Evolutionary conservation across 768 basidiomycete species (phyloP), one percentile per base, ranked within the genome.

Genomic region (Stropharia rugosoannulata): DNA sequence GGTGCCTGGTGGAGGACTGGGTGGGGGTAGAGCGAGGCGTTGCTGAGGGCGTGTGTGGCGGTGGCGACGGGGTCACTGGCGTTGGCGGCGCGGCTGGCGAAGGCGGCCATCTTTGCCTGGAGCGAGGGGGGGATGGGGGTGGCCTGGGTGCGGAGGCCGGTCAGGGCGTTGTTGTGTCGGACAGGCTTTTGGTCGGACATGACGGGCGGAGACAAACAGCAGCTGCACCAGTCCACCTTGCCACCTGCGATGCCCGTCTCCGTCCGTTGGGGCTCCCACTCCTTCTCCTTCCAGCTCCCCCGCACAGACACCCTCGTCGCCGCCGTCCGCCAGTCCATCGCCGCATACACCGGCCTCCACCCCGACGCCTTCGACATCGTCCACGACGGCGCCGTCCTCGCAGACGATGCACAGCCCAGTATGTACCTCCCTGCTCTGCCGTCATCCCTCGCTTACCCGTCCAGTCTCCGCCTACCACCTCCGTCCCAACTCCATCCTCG

Each of bases 31-130:
- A 59, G 59, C 56, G 73, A 68, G 15, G 73, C 54, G 55, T 75
- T 70, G 60, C 78, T 71, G 49, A 80, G 56, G 12, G 72, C 68
- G 39, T 76, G 66, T 1, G 78, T 61, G 6, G 76, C 70, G 45
- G 75, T 67, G 60, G 84, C 80, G 38, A 76, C 52, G 45, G 74
- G 55, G 22, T 63, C 60, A 53, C 37, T 69, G 25, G 29, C 47
- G 55, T 12, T 10, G 19, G 39, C 36, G n/a, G 58, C 64, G 46
- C 62, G 59, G 43, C 56, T 57, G 40, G 63, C 61, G 68, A 95
- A 93, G 27, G 89, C 91, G 40, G 90, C 91, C 89, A 98, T 90
- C 77, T 94, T 97, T 59, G 91, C 93, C 68, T 95, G 94, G 43
- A 98, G 80, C 44, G 84, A 80, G 0, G 95, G 92, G 0, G 95